Evolutionary conservation across 2,329 filamentous ascomycete genomes (phyloP), one percentile per base, ranked within the genome.

Genomic region (Rutstroemia sp.): DNA sequence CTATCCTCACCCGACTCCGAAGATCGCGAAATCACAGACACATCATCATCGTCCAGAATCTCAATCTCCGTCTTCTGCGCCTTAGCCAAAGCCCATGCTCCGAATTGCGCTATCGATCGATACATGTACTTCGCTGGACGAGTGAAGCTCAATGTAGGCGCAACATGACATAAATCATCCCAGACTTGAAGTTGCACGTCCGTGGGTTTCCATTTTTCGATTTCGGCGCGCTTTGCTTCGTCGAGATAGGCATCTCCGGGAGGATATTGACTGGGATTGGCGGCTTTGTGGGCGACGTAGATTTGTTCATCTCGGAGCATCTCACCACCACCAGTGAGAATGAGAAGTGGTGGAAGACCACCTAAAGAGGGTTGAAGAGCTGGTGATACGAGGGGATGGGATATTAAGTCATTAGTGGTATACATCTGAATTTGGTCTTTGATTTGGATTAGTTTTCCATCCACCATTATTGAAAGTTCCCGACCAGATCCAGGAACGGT

Each of bases 71-170:
- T 82, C 58, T 89, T 80, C 67, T 96, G 92, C 0, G 91, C 90
- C 61, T 86, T 79, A 0, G 92, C 89, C 21, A 96, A 77, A 0
- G 88, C 87, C 92, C 92, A 97, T 0, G 92, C 90, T 2, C 91
- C 88, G 67, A 99, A 97, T 64, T 96, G 92, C 0, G 94, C 88
- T 52, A 96, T 84, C 1, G 89, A 89, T 48, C 92, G 82, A 69
- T 90, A 97, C 91, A 97, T 96, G 73, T 88, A 88, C 70, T 97
- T 97, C 47, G 92, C 94, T 0, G 94, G 94, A n/a, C 86, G 81
- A 0, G 92, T 97, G 70, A 96, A 97, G 65, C 89, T 95, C n/a
- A 97, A 78, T 0, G 92, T 96, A 0, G 92, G 89, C 0, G 87
- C 86, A 5, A 95, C 92, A 68, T 97, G 92, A 66, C 94, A 97